These are phyloP conservation scores for Candida odintsovae DNA, from an alignment of 805 yeast genomes.

Conservation along the genomic window DNA sequence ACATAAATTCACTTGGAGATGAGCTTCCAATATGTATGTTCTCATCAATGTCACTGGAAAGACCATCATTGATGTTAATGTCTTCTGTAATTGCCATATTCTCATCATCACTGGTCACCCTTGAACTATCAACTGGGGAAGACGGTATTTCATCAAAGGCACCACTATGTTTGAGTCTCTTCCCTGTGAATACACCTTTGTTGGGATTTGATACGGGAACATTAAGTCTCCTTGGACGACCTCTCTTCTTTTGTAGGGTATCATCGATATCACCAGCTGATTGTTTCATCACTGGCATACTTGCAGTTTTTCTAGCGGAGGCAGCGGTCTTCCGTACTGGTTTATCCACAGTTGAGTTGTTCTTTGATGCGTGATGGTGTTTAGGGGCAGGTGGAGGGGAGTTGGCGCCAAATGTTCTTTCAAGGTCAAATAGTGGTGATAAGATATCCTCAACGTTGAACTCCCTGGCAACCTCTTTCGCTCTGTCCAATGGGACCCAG, in stretches of 20 bases:
- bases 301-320: slow-evolving; percentile 19
- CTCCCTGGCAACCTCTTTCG: slow-evolving; percentile 58
- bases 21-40: slow-evolving; percentile 24
- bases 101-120: slow-evolving; percentile 7
- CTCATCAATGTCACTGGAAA: slow-evolving; percentile 21
- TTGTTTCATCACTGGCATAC: slow-evolving; percentile 15
- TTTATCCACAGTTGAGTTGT: slow-evolving; percentile 12
- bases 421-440: slow-evolving; percentile 60
- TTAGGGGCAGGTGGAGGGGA: slow-evolving; percentile 60
- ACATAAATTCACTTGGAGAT: slow-evolving; percentile 49
- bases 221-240: slow-evolving; percentile 20
- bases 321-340: slow-evolving; percentile 9
- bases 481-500: slow-evolving; percentile 85
- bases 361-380: slow-evolving; percentile 55
- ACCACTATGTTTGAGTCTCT: slow-evolving; percentile 3
- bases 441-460: slow-evolving; percentile 59
- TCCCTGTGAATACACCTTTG: slow-evolving; percentile 20
- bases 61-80: slow-evolving; percentile 17
- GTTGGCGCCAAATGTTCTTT: slow-evolving; percentile 41
- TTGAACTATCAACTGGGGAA: slow-evolving; percentile 6
- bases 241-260: slow-evolving; percentile 19
- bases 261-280: not conserved
- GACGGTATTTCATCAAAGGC: not conserved
- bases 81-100: not conserved
- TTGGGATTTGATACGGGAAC: slow-evolving; percentile 17